Percentiles rank a stretch among this genome's conserved stretches.
phyloP scores from a whole-genome alignment of 306 rosid genomes.

The Styphnolobium japonicum region DNA sequence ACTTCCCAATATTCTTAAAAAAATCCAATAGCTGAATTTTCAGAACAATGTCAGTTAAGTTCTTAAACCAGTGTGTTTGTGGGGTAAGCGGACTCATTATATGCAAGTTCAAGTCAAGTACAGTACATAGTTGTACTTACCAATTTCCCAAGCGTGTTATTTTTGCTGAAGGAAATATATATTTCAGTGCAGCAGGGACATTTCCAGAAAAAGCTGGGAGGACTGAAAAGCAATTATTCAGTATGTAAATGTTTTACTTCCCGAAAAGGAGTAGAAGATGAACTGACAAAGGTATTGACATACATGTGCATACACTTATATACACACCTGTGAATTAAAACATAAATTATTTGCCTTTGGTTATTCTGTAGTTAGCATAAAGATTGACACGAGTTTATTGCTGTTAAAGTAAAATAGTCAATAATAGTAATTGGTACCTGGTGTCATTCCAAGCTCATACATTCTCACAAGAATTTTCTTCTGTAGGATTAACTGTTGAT shows the following conservation, averaged over 20 bases:
- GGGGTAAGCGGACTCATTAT: background rate
- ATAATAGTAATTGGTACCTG: constrained; percentile 51
- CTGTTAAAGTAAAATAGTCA: background rate
- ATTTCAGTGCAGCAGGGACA: constrained; percentile 76
- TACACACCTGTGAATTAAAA: background rate
- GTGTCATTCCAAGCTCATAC: constrained; percentile 94
- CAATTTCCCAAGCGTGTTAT: constrained; percentile 91
- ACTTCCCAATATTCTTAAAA: constrained; percentile 6
- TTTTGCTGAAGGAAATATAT: constrained; percentile 77
- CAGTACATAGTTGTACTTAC: constrained; percentile 36
- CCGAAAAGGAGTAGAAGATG: background rate
- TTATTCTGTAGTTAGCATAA: background rate
- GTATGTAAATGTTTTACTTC: background rate
- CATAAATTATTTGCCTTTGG: background rate
- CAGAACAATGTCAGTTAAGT: background rate
- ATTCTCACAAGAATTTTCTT: constrained; percentile 72
- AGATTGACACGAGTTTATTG: background rate
- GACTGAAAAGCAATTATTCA: constrained; percentile 52
- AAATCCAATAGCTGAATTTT: background rate
- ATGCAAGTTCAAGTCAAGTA: constrained; percentile 9
- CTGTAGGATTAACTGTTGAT: constrained; percentile 76
- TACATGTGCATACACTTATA: background rate
- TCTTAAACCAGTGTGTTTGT: background rate
- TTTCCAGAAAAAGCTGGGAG: constrained; percentile 96
- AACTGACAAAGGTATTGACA: background rate